Percentiles rank a stretch among this genome's conserved stretches.
Conservation (phyloP, 2,329 filamentous ascomycete species). For the Truncatella angustata region DNA sequence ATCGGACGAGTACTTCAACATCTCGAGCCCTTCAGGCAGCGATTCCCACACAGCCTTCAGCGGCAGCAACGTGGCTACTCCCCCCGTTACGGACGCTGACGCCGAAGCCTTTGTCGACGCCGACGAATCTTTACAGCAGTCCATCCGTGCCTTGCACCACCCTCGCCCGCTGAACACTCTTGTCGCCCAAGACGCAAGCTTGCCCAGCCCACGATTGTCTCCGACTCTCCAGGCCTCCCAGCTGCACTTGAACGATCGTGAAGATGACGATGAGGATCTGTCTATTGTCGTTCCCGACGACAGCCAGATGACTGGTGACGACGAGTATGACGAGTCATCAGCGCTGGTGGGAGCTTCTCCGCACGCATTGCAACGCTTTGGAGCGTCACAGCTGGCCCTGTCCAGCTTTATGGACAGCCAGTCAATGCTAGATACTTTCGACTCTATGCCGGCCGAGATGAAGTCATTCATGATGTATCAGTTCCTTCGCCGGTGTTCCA, state of each 20-base stretch:
- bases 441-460: slow-evolving; percentile 85
- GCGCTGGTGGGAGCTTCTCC: slow-evolving; percentile 25
- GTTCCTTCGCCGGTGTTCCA: slow-evolving; percentile 80
- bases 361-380: slow-evolving; percentile 22
- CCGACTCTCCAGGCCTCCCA: slow-evolving; percentile 78
- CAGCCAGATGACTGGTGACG: slow-evolving; percentile 39
- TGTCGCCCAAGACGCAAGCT: slow-evolving; percentile 80
- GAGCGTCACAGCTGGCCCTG: slow-evolving; percentile 28
- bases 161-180: slow-evolving; percentile 63
- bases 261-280: slow-evolving; percentile 39
- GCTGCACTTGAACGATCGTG: slow-evolving; percentile 37
- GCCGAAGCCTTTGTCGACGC: slow-evolving; percentile 56
- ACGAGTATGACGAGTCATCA: slow-evolving; percentile 26
- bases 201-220: slow-evolving; percentile 92
- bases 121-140: slow-evolving; percentile 48
- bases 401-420: slow-evolving; percentile 73
- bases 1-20: slow-evolving; percentile 39
- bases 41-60: slow-evolving; percentile 60
- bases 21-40: slow-evolving; percentile 51
- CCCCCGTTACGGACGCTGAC: slow-evolving; percentile 73
- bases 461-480: slow-evolving; percentile 98
- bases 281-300: slow-evolving; percentile 34
- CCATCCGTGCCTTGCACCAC: slow-evolving; percentile 44
- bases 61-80: slow-evolving; percentile 66
- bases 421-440: slow-evolving; percentile 83